Base-by-base conservation (phyloP, 2,329 filamentous ascomycete species). In the Aspergillus intermedius region DNA sequence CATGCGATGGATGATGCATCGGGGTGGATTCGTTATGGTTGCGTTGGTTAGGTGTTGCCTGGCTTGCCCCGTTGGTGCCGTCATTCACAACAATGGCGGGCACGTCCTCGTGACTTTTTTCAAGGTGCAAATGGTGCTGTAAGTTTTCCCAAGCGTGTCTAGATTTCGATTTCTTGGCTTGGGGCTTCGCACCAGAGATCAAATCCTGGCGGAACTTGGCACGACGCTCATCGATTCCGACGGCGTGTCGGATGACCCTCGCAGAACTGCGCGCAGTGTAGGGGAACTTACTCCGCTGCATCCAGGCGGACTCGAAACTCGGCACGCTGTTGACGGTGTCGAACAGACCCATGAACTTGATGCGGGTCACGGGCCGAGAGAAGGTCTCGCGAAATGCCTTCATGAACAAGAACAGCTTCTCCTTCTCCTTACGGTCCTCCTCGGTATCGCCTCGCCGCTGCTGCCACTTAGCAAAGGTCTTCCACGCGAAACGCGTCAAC, bases 311-410 rank as follows among this genome's bases (percentile, higher is more conserved):
- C 66, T 93, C 88, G 50, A 93, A 93, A 3, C 79, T 77, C 1
- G 87, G 86, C 0, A 91, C 86, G 12, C 83, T 87, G 59, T 91
- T 91, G 53, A 91, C 87, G 0, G 86, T 90, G 57, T 91, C 87
- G 54, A 91, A 93, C 0, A 93, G 75, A 0, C 88, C 88, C 1
- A 93, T 73, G 56, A 91, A 91, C 2, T 79, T 77, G 52, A 91
- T 88, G 0, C 85, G 77, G 9, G 82, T 78, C 1, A 90, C 84
- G 0, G 87, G 87, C 0, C 88, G 75, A 39, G 83, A 86, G 61
- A 93, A 93, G 0, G 87, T 91, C 65, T 91, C 86, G 17, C 87
- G 79, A 61, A 93, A 93, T 0, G 81, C 83, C 56, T 84, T 86
- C 81, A 91, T 86, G 60, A 87, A 91, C 6, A 77, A 69, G 55